Base-by-base conservation (phyloP, 768 basidiomycete species). In the Phallus indusiatus region DNA sequence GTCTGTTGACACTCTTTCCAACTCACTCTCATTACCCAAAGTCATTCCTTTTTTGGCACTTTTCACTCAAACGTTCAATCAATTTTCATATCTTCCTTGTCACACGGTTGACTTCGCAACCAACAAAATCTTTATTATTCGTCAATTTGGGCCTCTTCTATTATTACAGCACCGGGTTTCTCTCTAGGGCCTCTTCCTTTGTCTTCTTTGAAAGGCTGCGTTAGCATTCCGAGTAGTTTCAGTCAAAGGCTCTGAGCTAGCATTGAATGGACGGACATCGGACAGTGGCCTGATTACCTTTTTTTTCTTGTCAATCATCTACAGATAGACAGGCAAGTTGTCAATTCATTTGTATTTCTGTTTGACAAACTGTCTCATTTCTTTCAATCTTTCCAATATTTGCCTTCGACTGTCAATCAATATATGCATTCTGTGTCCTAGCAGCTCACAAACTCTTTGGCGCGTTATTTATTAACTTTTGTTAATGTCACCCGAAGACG, bases 391-490 rank as follows among this genome's bases (percentile, higher is more conserved):
- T 10, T 28, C 28, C 28, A 28, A 28, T 28, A 28, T 28, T 28
- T 28, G 28, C 28, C 28, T 28, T 28, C 28, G 28, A 28, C 42
- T 42, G 42, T 42, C 42, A 42, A 42, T n/a, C n/a, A 42, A 42
- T 42, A 42, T 42, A 42, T 42, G 42, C 42, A n/a, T 42, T 42
- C n/a, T 42, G 12, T 42, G 4, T 4, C 42, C 12, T 42, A 42
- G 16, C 42, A 65, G 62, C 66, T 63, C 63, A 66, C 68, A 64
- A n/a, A 65, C 62, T 63, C 55, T 62, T 67, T 57, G 56, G 56
- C 47, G 52, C 54, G 57, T 58, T 61, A 56, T 61, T 61, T 57
- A 59, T 53, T 52, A 50, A 35, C 20, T 37, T 51, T 53, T 54
- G 51, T 62, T 5, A 42, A 42, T 42, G 42, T 42, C 42, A 42